Base-by-base conservation (phyloP, 164 flowering plant genomes). In the Vitis rotundifolia region DNA sequence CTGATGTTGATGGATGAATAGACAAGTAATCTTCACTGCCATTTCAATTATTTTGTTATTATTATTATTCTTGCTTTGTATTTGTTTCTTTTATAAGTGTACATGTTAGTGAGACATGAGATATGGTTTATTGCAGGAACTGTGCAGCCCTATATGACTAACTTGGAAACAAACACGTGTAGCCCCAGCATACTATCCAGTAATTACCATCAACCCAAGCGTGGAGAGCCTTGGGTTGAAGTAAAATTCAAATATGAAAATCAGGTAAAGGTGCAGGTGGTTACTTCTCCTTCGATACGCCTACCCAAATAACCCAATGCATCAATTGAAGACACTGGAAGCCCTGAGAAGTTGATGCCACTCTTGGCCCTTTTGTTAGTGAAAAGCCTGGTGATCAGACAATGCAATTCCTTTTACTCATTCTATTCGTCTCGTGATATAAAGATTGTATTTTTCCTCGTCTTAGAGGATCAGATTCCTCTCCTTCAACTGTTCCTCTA, bases 181-280 rank as follows among this genome's bases (percentile, higher is more conserved):
- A 53, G 98, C n/a, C n/a, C 99, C 12, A 95, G 93, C 81, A 95
- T 95, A 29, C 72, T 95, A 26, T 95, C 99, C 2, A 98, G 99
- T 2, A 95, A 91, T 76, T 95, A 95, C 78, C 93, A 98, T 73
- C 98, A 95, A 62, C 99, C 99, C 52, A 95, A 95, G 75, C 93
- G 98, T 70, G 98, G 98, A 49, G 98, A 95, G 85, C 99, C 99
- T 1, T 95, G 99, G 99, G 84, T 93, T 51, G 99, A 95, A 80
- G 99, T 95, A 37, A 95, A 90, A 58, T 95, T 95, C 55, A 98
- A 95, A 71, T 89, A 93, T 62, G 99, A 90, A 68, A 89, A 81
- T 63, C 97, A 95, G 28, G 99, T 98, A 2, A 93, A 95, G 73
- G 78, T 95, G 14, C 99, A 93, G 73, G 93, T 93, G 16, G 97